Evolutionary conservation across 176 grass and related monocot species (phyloP).

Genomic region (Chrysopogon serrulatus): DNA sequence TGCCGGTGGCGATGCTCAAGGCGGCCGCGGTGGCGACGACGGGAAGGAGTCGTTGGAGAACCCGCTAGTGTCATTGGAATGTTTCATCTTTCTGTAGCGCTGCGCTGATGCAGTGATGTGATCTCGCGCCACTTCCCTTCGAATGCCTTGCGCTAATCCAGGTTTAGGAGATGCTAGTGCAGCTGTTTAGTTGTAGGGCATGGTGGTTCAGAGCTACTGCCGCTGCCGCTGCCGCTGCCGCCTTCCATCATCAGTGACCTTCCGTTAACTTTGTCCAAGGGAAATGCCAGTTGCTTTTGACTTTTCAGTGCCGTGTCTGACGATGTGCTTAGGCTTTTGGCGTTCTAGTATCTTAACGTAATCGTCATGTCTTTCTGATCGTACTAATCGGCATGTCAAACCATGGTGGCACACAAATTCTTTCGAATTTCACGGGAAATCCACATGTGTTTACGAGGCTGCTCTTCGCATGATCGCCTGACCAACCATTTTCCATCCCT

Average conservation of each 20-base stretch:
- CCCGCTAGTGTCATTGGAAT: constrained; percentile 85
- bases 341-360: neutral
- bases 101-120: neutral
- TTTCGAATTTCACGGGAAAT: neutral
- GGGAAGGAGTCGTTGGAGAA: constrained; percentile 84
- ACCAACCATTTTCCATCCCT: neutral
- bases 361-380: neutral
- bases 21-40: constrained; percentile 3
- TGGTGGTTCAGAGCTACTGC: neutral
- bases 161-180: neutral
- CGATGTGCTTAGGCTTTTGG: neutral
- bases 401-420: neutral
- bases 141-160: neutral
- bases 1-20: neutral
- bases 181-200: neutral
- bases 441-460: neutral
- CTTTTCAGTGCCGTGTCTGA: neutral
- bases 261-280: constrained; percentile 6
- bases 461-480: neutral
- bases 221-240: neutral
- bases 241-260: neutral
- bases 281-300: constrained; percentile 10
- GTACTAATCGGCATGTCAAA: too few species aligned
- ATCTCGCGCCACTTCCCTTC: constrained; percentile 13
- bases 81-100: constrained; percentile 85